Evolutionary conservation across 768 basidiomycete genomes (phyloP).

Genomic region (Boletus reticuloceps): DNA sequence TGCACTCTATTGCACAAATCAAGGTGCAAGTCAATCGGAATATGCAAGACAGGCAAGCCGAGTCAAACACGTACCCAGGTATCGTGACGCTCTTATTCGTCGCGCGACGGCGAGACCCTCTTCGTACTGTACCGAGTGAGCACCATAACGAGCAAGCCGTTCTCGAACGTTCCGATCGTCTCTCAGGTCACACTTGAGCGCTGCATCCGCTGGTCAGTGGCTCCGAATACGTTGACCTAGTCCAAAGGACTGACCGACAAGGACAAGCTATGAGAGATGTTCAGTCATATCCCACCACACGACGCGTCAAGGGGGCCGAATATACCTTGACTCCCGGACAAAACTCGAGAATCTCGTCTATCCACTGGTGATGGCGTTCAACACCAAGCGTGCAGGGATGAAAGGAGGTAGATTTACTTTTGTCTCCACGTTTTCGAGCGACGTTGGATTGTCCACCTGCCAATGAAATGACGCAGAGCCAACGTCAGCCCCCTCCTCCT

Average conservation of each 20-base stretch:
- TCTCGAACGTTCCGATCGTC: slow-evolving; percentile 76
- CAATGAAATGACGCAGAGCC: not conserved
- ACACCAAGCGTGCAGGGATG: not conserved
- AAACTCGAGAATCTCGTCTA: slow-evolving; percentile 88
- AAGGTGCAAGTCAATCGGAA: not conserved
- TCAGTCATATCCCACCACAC: slow-evolving; percentile 1
- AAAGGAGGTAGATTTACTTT: slow-evolving; percentile 51
- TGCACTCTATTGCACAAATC: slow-evolving; percentile 66
- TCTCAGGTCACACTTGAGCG: slow-evolving; percentile 93
- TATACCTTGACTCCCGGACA: slow-evolving; percentile 92
- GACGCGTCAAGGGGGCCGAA: slow-evolving; percentile 4
- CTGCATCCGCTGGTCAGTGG: slow-evolving; percentile 38
- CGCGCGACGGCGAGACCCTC: slow-evolving; percentile 86
- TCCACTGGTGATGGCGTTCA: slow-evolving; percentile 61
- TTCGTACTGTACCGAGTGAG: slow-evolving; percentile 84
- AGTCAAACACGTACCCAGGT: slow-evolving; percentile 65
- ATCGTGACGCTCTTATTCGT: slow-evolving; percentile 89
- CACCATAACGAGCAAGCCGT: slow-evolving; percentile 65
- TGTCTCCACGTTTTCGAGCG: slow-evolving; percentile 91
- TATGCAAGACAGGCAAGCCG: not conserved
- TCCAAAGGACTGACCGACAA: slow-evolving; percentile 67
- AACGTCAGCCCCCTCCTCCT: not conserved
- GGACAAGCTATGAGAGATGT: slow-evolving; percentile 57
- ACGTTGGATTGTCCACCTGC: slow-evolving; percentile 91
- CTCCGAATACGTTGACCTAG: not conserved